Conservation (phyloP, 208 protist genomes). For the Trypanosoma brucei region DNA sequence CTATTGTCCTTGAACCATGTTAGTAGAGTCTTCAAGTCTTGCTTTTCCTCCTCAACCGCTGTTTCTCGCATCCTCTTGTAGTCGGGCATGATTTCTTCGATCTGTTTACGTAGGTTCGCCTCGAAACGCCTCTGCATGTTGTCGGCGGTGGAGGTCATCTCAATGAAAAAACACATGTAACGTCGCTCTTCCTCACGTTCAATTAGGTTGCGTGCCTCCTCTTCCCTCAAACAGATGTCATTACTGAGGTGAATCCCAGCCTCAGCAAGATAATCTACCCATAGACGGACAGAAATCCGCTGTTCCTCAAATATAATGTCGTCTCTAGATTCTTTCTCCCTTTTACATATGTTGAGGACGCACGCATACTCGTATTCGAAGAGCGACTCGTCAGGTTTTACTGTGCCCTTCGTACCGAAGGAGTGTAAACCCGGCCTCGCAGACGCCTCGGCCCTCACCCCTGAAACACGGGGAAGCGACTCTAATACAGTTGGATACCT, state of each 20-base stretch:
- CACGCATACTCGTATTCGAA: slow-evolving; percentile 17
- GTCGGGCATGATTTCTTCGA: slow-evolving; percentile 34
- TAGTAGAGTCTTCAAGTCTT: slow-evolving; percentile 29
- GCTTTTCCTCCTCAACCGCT: slow-evolving; percentile 38
- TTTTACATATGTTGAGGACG: slow-evolving; percentile 17
- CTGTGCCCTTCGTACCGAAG: not conserved
- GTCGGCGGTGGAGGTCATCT: slow-evolving; percentile 21
- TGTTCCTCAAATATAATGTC: slow-evolving; percentile 33
- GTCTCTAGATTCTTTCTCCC: slow-evolving; percentile 26
- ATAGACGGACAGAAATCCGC: slow-evolving; percentile 24
- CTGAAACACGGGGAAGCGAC: slow-evolving; percentile 6
- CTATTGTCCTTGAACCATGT: slow-evolving; percentile 45
- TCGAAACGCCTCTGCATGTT: slow-evolving; percentile 33
- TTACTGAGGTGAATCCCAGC: slow-evolving; percentile 19
- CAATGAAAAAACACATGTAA: slow-evolving; percentile 36
- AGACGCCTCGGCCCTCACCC: too few species aligned
- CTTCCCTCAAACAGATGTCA: slow-evolving; percentile 23
- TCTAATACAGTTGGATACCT: slow-evolving; percentile 24
- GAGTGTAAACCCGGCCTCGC: not conserved
- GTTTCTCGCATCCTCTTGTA: slow-evolving; percentile 25
- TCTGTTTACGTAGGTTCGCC: slow-evolving; percentile 26
- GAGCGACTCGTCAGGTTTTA: not conserved
- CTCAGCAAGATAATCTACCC: slow-evolving; percentile 26
- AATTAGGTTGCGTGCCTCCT: slow-evolving; percentile 25
- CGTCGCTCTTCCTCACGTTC: slow-evolving; percentile 28